Evolutionary conservation across 129 eudicot genomes (phyloP).

Genomic region (Ambrosia artemisiifolia): DNA sequence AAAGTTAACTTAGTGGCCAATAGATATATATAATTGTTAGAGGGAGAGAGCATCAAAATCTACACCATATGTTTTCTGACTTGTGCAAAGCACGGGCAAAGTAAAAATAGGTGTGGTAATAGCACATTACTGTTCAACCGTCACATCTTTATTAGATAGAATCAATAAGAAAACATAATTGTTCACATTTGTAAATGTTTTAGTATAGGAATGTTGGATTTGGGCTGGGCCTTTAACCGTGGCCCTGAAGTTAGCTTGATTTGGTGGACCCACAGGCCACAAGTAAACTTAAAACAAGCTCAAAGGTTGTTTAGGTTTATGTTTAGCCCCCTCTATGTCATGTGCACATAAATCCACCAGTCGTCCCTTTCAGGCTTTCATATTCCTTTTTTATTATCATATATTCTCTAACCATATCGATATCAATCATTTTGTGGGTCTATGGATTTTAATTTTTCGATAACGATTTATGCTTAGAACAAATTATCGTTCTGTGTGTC

Average conservation of each 20-base stretch:
- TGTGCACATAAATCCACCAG: background rate
- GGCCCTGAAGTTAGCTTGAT: background rate
- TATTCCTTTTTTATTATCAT: constrained; percentile 4
- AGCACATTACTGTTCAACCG: too few relatives aligned
- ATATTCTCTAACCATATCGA: background rate
- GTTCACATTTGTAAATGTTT: too few relatives aligned
- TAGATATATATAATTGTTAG: too few relatives aligned
- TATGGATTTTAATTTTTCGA: constrained; percentile 3
- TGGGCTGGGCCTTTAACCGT: background rate
- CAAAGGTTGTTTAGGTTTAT: background rate
- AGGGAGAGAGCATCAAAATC: too few relatives aligned
- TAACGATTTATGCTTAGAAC: background rate
- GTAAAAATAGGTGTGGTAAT: too few relatives aligned
- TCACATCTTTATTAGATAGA: too few relatives aligned
- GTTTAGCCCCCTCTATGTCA: background rate
- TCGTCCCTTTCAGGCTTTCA: constrained; percentile 5
- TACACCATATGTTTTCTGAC: too few relatives aligned
- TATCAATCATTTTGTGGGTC: constrained; percentile 13
- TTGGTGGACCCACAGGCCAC: constrained; percentile 4
- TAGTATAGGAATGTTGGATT: too few relatives aligned
- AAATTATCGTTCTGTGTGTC: background rate
- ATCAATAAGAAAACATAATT: too few relatives aligned
- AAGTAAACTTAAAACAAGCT: background rate
- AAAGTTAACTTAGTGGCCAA: too few relatives aligned
- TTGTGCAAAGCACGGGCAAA: too few relatives aligned